These are phyloP conservation scores for Xylariaceae sp. DNA, from an alignment of 2,329 filamentous ascomycete genomes.

Conservation along the genomic window DNA sequence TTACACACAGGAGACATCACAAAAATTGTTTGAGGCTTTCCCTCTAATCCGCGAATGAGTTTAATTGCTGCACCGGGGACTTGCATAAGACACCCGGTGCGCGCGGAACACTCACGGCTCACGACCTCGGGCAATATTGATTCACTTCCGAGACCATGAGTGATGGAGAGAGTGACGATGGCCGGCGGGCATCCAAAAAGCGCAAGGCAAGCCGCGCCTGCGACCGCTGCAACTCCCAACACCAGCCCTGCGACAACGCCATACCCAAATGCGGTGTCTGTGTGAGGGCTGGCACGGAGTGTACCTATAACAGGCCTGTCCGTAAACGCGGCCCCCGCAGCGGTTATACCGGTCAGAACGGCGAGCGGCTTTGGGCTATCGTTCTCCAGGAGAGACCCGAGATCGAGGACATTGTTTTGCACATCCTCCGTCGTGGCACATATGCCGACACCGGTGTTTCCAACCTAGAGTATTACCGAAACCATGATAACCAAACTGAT, in stretches of 20 bases:
- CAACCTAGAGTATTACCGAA: constrained; percentile 31
- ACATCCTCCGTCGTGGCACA: constrained; percentile 27
- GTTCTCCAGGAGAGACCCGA: constrained; percentile 31
- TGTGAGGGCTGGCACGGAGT: constrained; percentile 33
- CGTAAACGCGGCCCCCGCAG: constrained; percentile 33
- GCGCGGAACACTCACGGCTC: no score
- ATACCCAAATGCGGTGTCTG: constrained; percentile 44
- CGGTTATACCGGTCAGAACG: constrained; percentile 34
- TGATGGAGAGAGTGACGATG: constrained; percentile 33
- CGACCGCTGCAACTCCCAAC: constrained; percentile 45
- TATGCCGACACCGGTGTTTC: constrained; percentile 28
- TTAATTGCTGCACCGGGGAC: no score
- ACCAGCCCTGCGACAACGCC: constrained; percentile 46
- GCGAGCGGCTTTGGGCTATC: constrained; percentile 32
- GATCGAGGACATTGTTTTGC: constrained; percentile 31
- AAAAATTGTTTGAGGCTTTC: no score
- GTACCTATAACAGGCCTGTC: constrained; percentile 33
- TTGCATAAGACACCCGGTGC: no score
- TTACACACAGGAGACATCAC: no score
- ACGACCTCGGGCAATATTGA: no score
- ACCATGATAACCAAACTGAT: constrained; percentile 32
- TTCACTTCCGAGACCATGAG: constrained; percentile 34
- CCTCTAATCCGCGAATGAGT: no score
- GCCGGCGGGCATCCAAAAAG: constrained; percentile 32
- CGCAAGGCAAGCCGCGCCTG: constrained; percentile 35